A percentile compares a stretch with the other conserved stretches of the same genome.
Conservation (phyloP, 2,329 filamentous ascomycete species). For the Fusarium papillatum region DNA sequence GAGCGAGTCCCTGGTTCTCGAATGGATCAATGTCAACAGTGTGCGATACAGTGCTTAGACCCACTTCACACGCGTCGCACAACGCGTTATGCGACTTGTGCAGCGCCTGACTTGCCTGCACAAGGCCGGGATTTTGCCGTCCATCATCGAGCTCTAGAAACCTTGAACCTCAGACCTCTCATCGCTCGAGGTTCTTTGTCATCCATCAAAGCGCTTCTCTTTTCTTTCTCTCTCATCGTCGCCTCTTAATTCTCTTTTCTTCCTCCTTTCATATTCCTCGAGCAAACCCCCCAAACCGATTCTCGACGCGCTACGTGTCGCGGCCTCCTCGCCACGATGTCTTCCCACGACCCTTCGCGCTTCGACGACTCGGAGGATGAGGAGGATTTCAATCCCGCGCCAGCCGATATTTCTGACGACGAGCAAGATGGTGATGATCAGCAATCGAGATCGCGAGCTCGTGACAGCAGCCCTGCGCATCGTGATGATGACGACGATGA, state of each 20-base stretch:
- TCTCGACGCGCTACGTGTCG: constrained; percentile 35
- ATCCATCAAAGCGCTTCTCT: constrained; percentile 30
- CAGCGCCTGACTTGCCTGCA: constrained; percentile 13
- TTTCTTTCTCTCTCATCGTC: constrained; percentile 10
- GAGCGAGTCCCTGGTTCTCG: not conserved
- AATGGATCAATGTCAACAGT: not conserved
- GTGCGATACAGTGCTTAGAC: not conserved
- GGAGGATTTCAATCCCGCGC: constrained; percentile 89
- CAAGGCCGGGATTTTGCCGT: constrained; percentile 37
- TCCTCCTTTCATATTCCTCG: constrained; percentile 12
- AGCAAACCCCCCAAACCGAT: not conserved
- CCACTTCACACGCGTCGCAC: not conserved
- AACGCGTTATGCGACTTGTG: constrained; percentile 15
- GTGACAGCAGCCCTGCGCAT: constrained; percentile 55
- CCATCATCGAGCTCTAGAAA: constrained; percentile 23
- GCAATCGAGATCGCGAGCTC: constrained; percentile 48
- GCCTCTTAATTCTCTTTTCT: constrained; percentile 9
- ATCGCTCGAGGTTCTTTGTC: constrained; percentile 32
- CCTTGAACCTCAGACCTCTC: constrained; percentile 22
- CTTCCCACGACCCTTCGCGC: constrained; percentile 63
- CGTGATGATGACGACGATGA: constrained; percentile 53
- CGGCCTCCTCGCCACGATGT: constrained; percentile 48
- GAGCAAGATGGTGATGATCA: constrained; percentile 56
- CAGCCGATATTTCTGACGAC: constrained; percentile 79
- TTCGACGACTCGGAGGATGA: constrained; percentile 81